These are phyloP conservation scores for Microbotryum silenes-acaulis DNA, from an alignment of 1,284 basidiomycete species.

Conservation along the genomic window DNA sequence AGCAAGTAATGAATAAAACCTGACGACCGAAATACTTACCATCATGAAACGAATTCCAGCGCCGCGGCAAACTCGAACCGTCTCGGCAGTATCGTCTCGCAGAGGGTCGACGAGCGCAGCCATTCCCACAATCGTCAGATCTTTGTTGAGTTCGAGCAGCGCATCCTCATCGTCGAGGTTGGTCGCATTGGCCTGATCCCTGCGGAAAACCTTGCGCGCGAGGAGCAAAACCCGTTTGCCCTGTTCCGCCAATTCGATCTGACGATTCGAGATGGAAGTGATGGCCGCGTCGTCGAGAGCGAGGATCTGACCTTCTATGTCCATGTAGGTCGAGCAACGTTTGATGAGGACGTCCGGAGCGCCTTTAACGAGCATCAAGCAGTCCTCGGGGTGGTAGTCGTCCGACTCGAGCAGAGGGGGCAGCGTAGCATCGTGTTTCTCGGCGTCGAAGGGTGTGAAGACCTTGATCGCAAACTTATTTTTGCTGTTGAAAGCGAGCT, in stretches of 20 bases:
- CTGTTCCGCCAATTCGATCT: slow-evolving; percentile 51
- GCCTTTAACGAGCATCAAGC: slow-evolving; percentile 41
- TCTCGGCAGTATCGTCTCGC: slow-evolving; percentile 52
- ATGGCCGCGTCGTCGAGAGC: slow-evolving; percentile 40
- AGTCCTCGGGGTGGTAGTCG: too few relatives aligned
- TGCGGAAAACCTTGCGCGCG: slow-evolving; percentile 40
- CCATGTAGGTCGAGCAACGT: slow-evolving; percentile 35
- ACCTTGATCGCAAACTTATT: background rate
- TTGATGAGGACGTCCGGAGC: slow-evolving; percentile 55
- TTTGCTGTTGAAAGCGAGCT: slow-evolving; percentile 14
- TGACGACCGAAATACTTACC: background rate
- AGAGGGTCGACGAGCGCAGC: slow-evolving; percentile 60
- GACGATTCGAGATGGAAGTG: slow-evolving; percentile 42
- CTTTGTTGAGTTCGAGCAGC: slow-evolving; percentile 38
- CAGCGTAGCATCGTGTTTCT: background rate
- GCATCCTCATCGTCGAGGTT: slow-evolving; percentile 38
- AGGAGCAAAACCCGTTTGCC: slow-evolving; percentile 56
- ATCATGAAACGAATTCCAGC: slow-evolving; percentile 40
- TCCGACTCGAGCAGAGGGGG: background rate
- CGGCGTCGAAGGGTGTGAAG: too few relatives aligned
- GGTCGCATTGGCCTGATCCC: background rate
- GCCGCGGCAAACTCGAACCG: slow-evolving; percentile 49
- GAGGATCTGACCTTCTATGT: slow-evolving; percentile 41
- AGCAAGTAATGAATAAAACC: background rate
- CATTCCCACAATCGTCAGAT: slow-evolving; percentile 56